Evolutionary conservation across 768 basidiomycete genomes (phyloP).

Genomic region (Tephrocybe sp.): DNA sequence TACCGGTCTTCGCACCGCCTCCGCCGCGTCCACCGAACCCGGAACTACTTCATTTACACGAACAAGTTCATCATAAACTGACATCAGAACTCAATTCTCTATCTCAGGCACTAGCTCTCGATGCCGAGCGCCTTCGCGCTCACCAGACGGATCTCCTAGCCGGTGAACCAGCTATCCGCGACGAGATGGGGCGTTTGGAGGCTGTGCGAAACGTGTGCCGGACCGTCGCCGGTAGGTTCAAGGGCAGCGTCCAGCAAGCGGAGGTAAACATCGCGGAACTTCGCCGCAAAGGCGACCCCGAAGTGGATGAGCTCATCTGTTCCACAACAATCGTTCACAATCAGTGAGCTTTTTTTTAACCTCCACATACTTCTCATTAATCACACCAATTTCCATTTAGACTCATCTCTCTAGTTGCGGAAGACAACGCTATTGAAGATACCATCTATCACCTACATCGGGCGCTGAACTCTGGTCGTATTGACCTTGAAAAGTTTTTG

Average conservation of each 20-base stretch:
- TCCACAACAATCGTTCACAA: conserved; percentile 95
- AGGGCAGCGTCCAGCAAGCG: conserved; percentile 58
- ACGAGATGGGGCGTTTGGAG: conserved; percentile 93
- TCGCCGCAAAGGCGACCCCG: conserved; percentile 81
- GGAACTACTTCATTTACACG: conserved; percentile 79
- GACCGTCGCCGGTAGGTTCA: conserved; percentile 68
- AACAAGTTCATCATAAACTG: conserved; percentile 73
- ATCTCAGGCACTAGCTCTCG: conserved; percentile 56
- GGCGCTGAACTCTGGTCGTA: conserved; percentile 84
- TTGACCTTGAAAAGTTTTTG: conserved; percentile 93
- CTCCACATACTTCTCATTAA: conserved; percentile 7
- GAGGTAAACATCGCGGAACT: conserved; percentile 77
- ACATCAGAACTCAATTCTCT: conserved; percentile 70
- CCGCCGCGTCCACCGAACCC: conserved; percentile 89
- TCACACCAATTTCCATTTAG: conserved; percentile 38
- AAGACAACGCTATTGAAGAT: conserved; percentile 98
- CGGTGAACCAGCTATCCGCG: conserved; percentile 90
- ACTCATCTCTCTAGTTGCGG: conserved; percentile 95
- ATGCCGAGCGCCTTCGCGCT: conserved; percentile 73
- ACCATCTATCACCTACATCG: conserved; percentile 96
- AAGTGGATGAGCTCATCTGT: conserved; percentile 96
- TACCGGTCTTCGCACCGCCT: conserved; percentile 29
- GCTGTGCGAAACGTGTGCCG: conserved; percentile 91
- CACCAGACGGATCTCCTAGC: conserved; percentile 82
- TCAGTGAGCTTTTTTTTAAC: conserved; percentile 63